Percentiles rank a stretch among this genome's conserved stretches.
Conservation (phyloP, 2,329 filamentous ascomycete species). For the Pyricularia pennisetigena region DNA sequence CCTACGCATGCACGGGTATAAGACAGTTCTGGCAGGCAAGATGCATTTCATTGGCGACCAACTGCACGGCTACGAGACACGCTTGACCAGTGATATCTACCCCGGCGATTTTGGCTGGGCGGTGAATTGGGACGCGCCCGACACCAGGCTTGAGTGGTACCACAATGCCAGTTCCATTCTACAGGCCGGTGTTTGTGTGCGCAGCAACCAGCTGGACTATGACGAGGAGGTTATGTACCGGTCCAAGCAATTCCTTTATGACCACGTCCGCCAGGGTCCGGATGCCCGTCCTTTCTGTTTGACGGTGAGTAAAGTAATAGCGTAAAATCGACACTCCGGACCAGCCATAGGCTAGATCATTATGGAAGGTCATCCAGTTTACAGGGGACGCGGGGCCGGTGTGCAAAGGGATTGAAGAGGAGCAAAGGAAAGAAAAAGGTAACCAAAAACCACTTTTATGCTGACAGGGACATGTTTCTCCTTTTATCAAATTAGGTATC, state of each 20-base stretch:
- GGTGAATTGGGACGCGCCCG: slow-evolving; percentile 90
- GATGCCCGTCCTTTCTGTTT: slow-evolving; percentile 71
- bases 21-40: slow-evolving; percentile 86
- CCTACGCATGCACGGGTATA: slow-evolving; percentile 73
- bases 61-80: slow-evolving; percentile 85
- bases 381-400: background rate
- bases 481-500: slow-evolving; percentile 45
- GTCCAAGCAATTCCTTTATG: slow-evolving; percentile 80
- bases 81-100: slow-evolving; percentile 92
- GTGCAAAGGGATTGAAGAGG: background rate
- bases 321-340: background rate
- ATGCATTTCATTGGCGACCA: slow-evolving; percentile 98
- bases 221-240: slow-evolving; percentile 95
- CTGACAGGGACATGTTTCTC: background rate
- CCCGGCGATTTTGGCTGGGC: slow-evolving; percentile 91
- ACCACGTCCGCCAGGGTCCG: slow-evolving; percentile 74
- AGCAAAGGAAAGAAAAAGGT: background rate
- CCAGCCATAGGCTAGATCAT: background rate
- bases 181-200: slow-evolving; percentile 78
- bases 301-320: slow-evolving; percentile 42
- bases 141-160: slow-evolving; percentile 83
- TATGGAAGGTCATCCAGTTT: background rate
- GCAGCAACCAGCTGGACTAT: slow-evolving; percentile 92
- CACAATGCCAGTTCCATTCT: slow-evolving; percentile 92
- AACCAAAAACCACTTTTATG: background rate